phyloP scores from a whole-genome alignment of 352 stramenopile genomes.

The Poterioochromonas sp. region DNA sequence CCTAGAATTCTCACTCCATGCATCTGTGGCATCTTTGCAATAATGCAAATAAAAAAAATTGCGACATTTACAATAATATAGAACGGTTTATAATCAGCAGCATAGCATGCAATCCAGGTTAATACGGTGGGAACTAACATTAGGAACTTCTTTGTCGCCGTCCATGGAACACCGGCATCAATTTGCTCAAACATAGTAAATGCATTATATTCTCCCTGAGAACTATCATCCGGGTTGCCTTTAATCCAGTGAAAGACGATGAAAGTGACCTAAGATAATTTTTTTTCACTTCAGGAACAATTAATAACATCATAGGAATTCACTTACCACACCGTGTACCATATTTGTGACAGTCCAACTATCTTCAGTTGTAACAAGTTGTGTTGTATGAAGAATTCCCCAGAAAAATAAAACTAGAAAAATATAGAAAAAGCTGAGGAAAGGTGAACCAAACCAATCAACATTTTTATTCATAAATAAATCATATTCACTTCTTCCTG shows the following conservation, averaged over 20 bases:
- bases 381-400: constrained; percentile 58
- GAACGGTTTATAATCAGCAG: constrained; percentile 70
- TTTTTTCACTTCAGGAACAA: constrained; percentile 23
- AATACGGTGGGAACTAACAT: constrained; percentile 79
- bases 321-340: constrained; percentile 65
- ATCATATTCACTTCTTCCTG: constrained; percentile 21
- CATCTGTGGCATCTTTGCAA: constrained; percentile 78
- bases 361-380: constrained; percentile 56
- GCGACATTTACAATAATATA: constrained; percentile 80
- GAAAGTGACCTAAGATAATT: constrained; percentile 64
- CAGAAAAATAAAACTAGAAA: constrained; percentile 62
- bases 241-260: constrained; percentile 88
- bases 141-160: constrained; percentile 80
- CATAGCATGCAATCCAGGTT: constrained; percentile 40
- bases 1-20: constrained; percentile 79
- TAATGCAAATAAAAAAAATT: constrained; percentile 69
- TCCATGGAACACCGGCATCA: constrained; percentile 76
- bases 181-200: constrained; percentile 87
- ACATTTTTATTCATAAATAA: constrained; percentile 66
- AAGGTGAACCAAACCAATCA: constrained; percentile 74
- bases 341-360: constrained; percentile 68
- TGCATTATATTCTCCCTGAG: constrained; percentile 79
- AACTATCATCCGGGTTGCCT: constrained; percentile 76
- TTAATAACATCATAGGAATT: constrained; percentile 26
- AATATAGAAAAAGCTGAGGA: constrained; percentile 73